Conservation (phyloP, 345 rosid species). For the Populus davidiana region DNA sequence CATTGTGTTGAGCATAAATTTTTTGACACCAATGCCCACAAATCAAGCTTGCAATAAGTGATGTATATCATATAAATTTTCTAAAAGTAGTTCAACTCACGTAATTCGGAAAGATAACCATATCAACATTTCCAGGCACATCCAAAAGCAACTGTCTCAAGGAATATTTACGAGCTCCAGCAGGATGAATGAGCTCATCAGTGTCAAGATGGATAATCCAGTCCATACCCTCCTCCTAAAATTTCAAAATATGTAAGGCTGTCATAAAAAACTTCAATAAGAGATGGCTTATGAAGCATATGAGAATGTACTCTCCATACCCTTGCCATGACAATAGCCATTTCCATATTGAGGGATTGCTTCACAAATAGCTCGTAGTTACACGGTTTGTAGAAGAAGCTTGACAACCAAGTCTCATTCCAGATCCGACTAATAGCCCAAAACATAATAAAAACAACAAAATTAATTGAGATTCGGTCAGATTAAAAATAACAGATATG, state of each 20-base stretch:
- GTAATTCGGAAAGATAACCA: constrained; percentile 84
- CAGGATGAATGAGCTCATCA: constrained; percentile 82
- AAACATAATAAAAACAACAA: constrained; percentile 9
- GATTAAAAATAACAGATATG: not conserved
- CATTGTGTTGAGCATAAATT: not conserved
- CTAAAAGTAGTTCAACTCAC: constrained; percentile 47
- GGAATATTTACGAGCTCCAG: constrained; percentile 75
- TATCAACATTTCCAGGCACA: constrained; percentile 64
- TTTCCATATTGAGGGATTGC: constrained; percentile 98
- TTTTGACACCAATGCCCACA: not conserved
- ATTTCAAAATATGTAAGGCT: constrained; percentile 8
- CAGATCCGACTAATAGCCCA: constrained; percentile 70
- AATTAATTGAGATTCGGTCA: constrained; percentile 12
- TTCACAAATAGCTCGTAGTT: constrained; percentile 93
- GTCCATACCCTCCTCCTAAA: constrained; percentile 72
- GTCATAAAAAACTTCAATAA: constrained; percentile 1
- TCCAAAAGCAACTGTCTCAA: constrained; percentile 66
- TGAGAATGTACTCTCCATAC: constrained; percentile 45
- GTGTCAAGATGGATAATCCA: constrained; percentile 98
- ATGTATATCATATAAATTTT: not conserved
- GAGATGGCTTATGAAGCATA: not conserved
- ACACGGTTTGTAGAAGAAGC: constrained; percentile 94
- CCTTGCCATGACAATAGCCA: constrained; percentile 94
- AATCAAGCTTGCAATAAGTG: not conserved
- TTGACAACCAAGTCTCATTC: constrained; percentile 93